These are phyloP conservation scores for Atkinsonella texensis DNA, from an alignment of 2,329 filamentous ascomycete species.

Conservation along the genomic window DNA sequence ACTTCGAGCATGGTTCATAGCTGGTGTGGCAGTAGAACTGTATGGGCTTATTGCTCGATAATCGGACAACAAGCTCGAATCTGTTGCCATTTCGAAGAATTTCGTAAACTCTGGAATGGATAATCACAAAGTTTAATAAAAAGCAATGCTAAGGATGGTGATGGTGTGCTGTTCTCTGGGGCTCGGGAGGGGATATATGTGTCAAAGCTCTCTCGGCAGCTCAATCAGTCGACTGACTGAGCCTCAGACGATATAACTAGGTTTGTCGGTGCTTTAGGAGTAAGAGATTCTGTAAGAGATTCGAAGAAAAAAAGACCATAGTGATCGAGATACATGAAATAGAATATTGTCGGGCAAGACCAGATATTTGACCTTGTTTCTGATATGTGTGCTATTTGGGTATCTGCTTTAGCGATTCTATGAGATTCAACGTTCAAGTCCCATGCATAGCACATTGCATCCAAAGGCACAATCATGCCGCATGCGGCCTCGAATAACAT, in stretches of 20 bases:
- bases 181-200: neutral
- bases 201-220: neutral
- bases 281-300: neutral
- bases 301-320: neutral
- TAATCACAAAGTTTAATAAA: neutral
- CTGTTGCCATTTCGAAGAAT: neutral
- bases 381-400: slow-evolving; percentile 6
- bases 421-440: neutral
- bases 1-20: neutral
- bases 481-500: slow-evolving; percentile 11
- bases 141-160: neutral
- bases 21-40: neutral
- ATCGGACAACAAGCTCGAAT: neutral
- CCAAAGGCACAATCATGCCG: slow-evolving; percentile 6
- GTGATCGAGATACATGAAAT: neutral
- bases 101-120: neutral
- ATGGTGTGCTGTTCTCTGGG: neutral
- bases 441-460: neutral
- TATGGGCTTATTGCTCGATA: neutral
- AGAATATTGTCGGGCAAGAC: neutral
- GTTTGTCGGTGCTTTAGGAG: neutral
- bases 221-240: neutral
- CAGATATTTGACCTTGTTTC: slow-evolving; percentile 1
- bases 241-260: neutral
- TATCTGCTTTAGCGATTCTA: neutral